A percentile compares a stretch with the other conserved stretches of the same genome.
Evolutionary conservation across 1,284 basidiomycete genomes (phyloP).

Genomic region (Coniferiporia weirii): DNA sequence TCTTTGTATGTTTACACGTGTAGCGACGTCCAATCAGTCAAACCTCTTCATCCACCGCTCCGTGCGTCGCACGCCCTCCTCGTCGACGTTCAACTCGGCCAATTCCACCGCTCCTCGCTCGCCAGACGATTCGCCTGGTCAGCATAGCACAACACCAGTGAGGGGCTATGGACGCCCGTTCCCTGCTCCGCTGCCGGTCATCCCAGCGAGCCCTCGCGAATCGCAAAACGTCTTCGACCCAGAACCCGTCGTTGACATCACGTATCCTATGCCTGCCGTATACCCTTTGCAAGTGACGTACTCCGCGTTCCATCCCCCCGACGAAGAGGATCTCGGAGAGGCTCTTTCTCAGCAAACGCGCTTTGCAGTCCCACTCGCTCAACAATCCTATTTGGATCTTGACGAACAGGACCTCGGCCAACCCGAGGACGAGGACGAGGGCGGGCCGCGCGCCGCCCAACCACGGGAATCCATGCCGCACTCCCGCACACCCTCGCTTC

Average conservation of each 20-base stretch:
- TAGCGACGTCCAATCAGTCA: constrained; percentile 14
- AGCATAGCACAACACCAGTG: background rate
- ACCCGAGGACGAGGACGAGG: background rate
- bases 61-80: constrained; percentile 15
- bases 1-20: background rate
- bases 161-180: background rate
- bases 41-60: constrained; percentile 19
- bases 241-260: background rate
- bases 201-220: constrained; percentile 18
- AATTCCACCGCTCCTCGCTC: constrained; percentile 11
- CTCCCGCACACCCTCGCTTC: constrained; percentile 12
- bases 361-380: constrained; percentile 6
- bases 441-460: background rate
- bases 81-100: constrained; percentile 16
- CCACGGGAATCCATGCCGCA: constrained; percentile 2
- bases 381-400: background rate
- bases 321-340: constrained; percentile 7
- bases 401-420: constrained; percentile 8
- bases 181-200: constrained; percentile 11
- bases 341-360: constrained; percentile 2
- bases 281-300: constrained; percentile 1
- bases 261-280: constrained; percentile 7
- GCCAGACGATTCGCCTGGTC: background rate
- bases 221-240: constrained; percentile 17
- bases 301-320: constrained; percentile 1